Conservation (phyloP, 768 basidiomycete genomes). For the Tulasnella sp. region DNA sequence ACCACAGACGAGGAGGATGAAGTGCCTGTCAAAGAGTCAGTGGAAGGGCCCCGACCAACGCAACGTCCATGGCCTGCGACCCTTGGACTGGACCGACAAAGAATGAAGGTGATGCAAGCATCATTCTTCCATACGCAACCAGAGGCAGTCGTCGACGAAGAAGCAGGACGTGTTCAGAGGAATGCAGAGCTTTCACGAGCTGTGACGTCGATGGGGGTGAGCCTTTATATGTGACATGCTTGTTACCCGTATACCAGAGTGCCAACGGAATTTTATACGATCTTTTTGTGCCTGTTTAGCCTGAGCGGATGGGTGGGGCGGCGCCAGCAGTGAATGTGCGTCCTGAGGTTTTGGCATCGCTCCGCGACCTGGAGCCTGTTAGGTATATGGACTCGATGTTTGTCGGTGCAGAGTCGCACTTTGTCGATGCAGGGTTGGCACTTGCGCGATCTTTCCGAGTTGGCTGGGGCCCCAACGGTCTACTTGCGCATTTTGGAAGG, state of each 20-base stretch:
- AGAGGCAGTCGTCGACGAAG: not conserved
- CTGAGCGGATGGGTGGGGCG: not conserved
- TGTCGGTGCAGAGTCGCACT: conserved; percentile 43
- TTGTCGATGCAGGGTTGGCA: conserved; percentile 72
- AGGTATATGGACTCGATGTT: conserved; percentile 16
- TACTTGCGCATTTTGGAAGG: conserved; percentile 61
- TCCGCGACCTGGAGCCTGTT: conserved; percentile 11
- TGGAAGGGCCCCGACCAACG: conserved; percentile 25
- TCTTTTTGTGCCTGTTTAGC: not conserved
- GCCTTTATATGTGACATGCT: conserved; percentile 10
- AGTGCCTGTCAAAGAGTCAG: conserved; percentile 20
- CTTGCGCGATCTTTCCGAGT: conserved; percentile 81
- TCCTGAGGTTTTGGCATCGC: conserved; percentile 7
- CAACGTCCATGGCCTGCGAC: conserved; percentile 51
- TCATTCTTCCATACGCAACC: conserved; percentile 43
- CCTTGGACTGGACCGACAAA: conserved; percentile 69
- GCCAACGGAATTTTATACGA: conserved; percentile 1
- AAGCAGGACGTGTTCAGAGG: conserved; percentile 13
- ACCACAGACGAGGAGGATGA: conserved; percentile 13
- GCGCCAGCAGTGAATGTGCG: conserved; percentile 19
- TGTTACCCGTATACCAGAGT: conserved; percentile 4
- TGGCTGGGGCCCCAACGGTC: conserved; percentile 78
- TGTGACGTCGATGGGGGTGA: conserved; percentile 33
- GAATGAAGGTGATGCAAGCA: conserved; percentile 88
- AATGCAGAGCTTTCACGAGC: conserved; percentile 34